Conservation (phyloP, 176 grass and related monocot genomes). For the Phoenix dactylifera region DNA sequence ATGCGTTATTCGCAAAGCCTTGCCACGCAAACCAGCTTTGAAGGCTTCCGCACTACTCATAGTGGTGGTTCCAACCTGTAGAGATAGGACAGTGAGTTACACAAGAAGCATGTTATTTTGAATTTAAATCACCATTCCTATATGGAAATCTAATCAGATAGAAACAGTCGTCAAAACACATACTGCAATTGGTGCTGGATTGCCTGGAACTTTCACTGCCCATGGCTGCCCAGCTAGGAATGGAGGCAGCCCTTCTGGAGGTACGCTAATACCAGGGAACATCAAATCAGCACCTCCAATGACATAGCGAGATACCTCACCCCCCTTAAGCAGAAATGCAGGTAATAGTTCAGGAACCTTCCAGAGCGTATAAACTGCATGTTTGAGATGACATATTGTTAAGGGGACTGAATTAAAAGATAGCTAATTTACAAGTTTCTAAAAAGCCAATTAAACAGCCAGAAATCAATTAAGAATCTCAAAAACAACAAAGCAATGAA, state of each 20-base stretch:
- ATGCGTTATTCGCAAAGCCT: constrained; percentile 74
- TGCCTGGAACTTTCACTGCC: constrained; percentile 85
- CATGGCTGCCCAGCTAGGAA: constrained; percentile 81
- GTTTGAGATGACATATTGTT: background rate
- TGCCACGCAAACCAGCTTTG: constrained; percentile 77
- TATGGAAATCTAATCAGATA: no score
- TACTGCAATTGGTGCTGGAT: constrained; percentile 86
- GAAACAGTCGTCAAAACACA: constrained; percentile 13
- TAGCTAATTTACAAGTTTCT: no score
- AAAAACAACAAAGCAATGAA: no score
- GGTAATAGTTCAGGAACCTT: constrained; percentile 70
- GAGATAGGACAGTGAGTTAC: background rate
- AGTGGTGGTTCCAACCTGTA: constrained; percentile 71
- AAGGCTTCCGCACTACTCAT: constrained; percentile 58
- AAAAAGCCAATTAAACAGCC: no score
- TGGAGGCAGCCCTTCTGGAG: constrained; percentile 65
- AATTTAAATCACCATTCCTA: no score
- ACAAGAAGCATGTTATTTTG: no score
- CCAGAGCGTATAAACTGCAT: constrained; percentile 94
- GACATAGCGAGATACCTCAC: constrained; percentile 71
- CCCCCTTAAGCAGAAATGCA: constrained; percentile 81
- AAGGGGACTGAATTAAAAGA: no score
- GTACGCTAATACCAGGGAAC: constrained; percentile 84
- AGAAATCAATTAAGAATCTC: no score
- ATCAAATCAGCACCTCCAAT: constrained; percentile 93